Conservation (phyloP, 2,329 filamentous ascomycete genomes). For the Aspergillus candidus region DNA sequence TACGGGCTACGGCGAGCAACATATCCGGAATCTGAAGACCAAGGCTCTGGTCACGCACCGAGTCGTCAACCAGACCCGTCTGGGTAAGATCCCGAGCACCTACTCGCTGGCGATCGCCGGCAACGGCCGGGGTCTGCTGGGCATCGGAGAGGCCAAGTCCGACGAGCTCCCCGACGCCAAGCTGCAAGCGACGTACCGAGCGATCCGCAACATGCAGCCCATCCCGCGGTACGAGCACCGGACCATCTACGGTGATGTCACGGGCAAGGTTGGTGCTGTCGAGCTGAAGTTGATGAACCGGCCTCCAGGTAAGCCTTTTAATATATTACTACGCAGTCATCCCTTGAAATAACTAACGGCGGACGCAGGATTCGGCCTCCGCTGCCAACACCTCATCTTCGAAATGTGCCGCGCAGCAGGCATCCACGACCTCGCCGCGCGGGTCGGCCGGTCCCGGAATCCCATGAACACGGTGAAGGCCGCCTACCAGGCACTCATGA, state of each 20-base stretch:
- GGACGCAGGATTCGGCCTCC: slow-evolving; percentile 85
- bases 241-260: slow-evolving; percentile 81
- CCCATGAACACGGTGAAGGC: slow-evolving; percentile 98
- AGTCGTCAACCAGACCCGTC: slow-evolving; percentile 88
- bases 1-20: slow-evolving; percentile 47
- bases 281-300: slow-evolving; percentile 74
- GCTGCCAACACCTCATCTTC: slow-evolving; percentile 85
- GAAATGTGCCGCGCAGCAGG: slow-evolving; percentile 86
- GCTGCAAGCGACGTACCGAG: slow-evolving; percentile 69
- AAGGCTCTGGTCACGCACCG: slow-evolving; percentile 69
- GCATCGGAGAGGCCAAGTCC: slow-evolving; percentile 85
- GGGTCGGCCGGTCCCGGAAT: slow-evolving; percentile 79
- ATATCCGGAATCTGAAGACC: slow-evolving; percentile 51
- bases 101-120: slow-evolving; percentile 79
- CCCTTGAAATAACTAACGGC: slow-evolving; percentile 1
- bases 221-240: slow-evolving; percentile 83
- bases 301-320: slow-evolving; percentile 74
- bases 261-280: slow-evolving; percentile 80
- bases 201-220: slow-evolving; percentile 90
- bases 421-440: slow-evolving; percentile 78
- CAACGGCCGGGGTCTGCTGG: slow-evolving; percentile 77
- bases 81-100: slow-evolving; percentile 79
- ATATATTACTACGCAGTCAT: background rate
- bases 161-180: slow-evolving; percentile 63
- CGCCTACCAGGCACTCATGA: slow-evolving; percentile 71